These are phyloP conservation scores for Rhizopus stolonifer DNA, from an alignment of 371 early-diverging fungal species.

Conservation along the genomic window DNA sequence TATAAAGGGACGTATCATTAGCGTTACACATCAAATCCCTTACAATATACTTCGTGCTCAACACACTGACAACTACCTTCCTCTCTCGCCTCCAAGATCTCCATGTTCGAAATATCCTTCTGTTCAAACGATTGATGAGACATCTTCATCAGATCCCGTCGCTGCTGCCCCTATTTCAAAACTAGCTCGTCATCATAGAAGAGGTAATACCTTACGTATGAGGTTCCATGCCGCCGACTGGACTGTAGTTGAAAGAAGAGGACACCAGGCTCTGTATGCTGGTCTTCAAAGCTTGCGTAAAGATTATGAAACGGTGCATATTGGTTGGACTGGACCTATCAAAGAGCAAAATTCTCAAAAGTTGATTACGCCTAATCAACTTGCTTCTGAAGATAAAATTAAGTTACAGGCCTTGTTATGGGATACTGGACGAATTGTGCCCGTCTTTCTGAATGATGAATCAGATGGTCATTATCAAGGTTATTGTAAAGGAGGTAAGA, in stretches of 20 bases:
- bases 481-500: conserved; percentile 80
- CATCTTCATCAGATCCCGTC: conserved; percentile 17
- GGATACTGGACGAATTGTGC: conserved; percentile 59
- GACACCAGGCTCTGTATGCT: conserved; percentile 73
- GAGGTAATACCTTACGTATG: conserved; percentile 23
- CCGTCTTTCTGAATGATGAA: conserved; percentile 72
- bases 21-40: conserved; percentile 36
- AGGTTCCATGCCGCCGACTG: conserved; percentile 34
- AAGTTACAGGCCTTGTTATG: conserved; percentile 41
- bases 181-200: conserved; percentile 29
- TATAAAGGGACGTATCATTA: conserved; percentile 37
- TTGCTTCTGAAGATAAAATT: conserved; percentile 36
- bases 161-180: conserved; percentile 31
- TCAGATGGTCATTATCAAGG: conserved; percentile 81
- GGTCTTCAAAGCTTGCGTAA: conserved; percentile 56
- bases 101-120: background rate
- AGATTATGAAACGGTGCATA: conserved; percentile 54
- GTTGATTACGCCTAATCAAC: conserved; percentile 51
- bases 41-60: conserved; percentile 28
- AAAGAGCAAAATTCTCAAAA: conserved; percentile 39
- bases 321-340: conserved; percentile 68
- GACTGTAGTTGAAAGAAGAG: conserved; percentile 50
- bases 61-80: conserved; percentile 3
- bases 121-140: conserved; percentile 8
- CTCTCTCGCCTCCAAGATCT: conserved; percentile 11